These are phyloP conservation scores for Phyllosticta citriasiana DNA, from an alignment of 2,329 filamentous ascomycete genomes.

Conservation along the genomic window DNA sequence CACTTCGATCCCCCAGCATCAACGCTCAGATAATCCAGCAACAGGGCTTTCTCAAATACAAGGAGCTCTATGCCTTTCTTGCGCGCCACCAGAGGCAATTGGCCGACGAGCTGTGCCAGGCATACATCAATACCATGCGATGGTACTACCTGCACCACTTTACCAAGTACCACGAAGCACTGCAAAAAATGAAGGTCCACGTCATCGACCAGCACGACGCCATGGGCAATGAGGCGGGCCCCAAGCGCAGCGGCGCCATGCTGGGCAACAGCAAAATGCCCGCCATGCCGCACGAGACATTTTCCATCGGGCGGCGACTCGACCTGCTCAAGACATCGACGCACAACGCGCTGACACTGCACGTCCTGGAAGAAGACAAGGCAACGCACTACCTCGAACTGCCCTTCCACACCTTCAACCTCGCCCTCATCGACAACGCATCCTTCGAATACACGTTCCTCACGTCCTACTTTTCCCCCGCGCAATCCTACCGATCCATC, in stretches of 20 bases:
- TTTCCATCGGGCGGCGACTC: conserved; percentile 76
- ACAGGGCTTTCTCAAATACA: conserved; percentile 79
- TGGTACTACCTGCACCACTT: conserved; percentile 98
- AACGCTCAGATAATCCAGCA: conserved; percentile 97
- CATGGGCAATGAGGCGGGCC: conserved; percentile 66
- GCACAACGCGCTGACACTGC: conserved; percentile 70
- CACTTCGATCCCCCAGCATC: conserved; percentile 85
- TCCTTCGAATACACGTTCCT: conserved; percentile 93
- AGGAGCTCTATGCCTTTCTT: conserved; percentile 78
- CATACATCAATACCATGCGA: conserved; percentile 96
- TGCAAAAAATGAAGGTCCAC: conserved; percentile 79
- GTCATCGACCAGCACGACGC: conserved; percentile 73
- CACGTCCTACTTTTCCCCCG: conserved; percentile 75
- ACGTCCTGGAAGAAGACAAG: conserved; percentile 84
- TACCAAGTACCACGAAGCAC: conserved; percentile 69
- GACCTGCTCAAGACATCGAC: conserved; percentile 69
- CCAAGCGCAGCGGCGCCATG: conserved; percentile 39
- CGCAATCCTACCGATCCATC: conserved; percentile 64
- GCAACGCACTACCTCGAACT: conserved; percentile 77
- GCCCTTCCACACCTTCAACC: conserved; percentile 88
- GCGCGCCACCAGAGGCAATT: conserved; percentile 72
- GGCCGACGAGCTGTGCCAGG: conserved; percentile 79
- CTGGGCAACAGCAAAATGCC: conserved; percentile 25
- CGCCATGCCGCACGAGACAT: conserved; percentile 67
- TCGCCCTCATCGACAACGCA: conserved; percentile 87